Conservation (phyloP, 306 rosid species). For the Malus domestica region DNA sequence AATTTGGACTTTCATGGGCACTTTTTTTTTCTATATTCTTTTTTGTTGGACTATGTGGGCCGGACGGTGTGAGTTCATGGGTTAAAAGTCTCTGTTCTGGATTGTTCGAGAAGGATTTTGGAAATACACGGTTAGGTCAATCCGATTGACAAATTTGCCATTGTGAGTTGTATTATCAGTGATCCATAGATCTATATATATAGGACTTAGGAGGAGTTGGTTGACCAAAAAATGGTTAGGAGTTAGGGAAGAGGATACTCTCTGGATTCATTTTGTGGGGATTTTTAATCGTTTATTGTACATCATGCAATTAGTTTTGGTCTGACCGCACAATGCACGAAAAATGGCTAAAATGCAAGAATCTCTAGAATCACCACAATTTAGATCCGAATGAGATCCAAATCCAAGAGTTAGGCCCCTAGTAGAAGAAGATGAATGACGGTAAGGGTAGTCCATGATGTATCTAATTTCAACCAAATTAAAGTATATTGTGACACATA, state of each 20-base stretch:
- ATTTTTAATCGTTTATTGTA: rapidly evolving
- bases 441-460: too few species aligned
- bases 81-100: background rate
- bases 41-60: background rate
- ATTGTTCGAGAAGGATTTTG: background rate
- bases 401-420: too few species aligned
- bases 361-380: too few species aligned
- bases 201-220: background rate
- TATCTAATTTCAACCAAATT: too few species aligned
- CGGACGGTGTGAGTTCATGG: background rate
- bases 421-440: too few species aligned
- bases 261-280: too few species aligned
- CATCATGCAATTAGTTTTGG: rapidly evolving
- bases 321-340: too few species aligned
- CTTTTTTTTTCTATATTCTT: background rate
- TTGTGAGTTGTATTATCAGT: background rate
- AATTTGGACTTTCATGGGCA: background rate
- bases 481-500: too few species aligned
- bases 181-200: background rate
- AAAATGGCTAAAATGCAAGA: rapidly evolving
- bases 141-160: background rate
- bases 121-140: background rate
- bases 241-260: background rate
- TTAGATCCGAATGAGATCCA: too few species aligned
- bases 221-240: background rate